A percentile compares a stretch with the other conserved stretches of the same genome.
Evolutionary conservation across 495 filamentous ascomycete genomes (phyloP).

Genomic region (Tuber borchii): DNA sequence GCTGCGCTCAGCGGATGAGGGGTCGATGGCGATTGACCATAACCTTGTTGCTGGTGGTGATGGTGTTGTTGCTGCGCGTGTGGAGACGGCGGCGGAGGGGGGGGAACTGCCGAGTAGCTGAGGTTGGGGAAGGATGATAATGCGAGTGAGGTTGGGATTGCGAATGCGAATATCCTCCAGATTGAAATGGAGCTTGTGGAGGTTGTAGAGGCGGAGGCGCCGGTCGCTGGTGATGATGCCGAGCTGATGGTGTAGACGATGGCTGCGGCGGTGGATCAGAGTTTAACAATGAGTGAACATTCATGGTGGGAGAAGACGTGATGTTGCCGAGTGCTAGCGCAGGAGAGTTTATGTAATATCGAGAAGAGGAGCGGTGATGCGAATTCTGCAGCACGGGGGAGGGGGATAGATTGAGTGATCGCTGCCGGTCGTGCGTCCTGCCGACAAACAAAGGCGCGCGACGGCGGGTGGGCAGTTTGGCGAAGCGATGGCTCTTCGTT

Average conservation of each 20-base stretch:
- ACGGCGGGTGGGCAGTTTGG: not conserved
- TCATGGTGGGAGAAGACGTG: conserved; percentile 24
- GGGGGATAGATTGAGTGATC: conserved; percentile 10
- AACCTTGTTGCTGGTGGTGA: conserved; percentile 29
- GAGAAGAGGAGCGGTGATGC: not conserved
- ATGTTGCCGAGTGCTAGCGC: not conserved
- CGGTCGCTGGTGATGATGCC: conserved; percentile 24
- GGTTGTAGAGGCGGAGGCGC: conserved; percentile 29
- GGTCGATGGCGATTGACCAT: conserved; percentile 34
- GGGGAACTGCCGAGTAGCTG: conserved; percentile 24
- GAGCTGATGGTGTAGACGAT: conserved; percentile 25
- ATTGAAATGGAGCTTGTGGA: conserved; percentile 33
- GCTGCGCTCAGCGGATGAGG: conserved; percentile 38
- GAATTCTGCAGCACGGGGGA: conserved; percentile 6
- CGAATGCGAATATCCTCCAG: conserved; percentile 20
- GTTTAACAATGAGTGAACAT: conserved; percentile 40
- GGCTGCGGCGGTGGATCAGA: conserved; percentile 21
- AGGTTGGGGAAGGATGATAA: conserved; percentile 24
- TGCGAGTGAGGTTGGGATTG: conserved; percentile 36
- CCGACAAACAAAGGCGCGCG: conserved; percentile 6
- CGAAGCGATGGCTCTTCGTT: not conserved
- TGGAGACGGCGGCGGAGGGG: conserved; percentile 30
- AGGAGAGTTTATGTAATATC: conserved; percentile 11
- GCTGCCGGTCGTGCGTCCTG: conserved; percentile 2
- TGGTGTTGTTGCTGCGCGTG: conserved; percentile 30